phyloP scores from a whole-genome alignment of 1,284 basidiomycete genomes.

The Phylloporus sp. region DNA sequence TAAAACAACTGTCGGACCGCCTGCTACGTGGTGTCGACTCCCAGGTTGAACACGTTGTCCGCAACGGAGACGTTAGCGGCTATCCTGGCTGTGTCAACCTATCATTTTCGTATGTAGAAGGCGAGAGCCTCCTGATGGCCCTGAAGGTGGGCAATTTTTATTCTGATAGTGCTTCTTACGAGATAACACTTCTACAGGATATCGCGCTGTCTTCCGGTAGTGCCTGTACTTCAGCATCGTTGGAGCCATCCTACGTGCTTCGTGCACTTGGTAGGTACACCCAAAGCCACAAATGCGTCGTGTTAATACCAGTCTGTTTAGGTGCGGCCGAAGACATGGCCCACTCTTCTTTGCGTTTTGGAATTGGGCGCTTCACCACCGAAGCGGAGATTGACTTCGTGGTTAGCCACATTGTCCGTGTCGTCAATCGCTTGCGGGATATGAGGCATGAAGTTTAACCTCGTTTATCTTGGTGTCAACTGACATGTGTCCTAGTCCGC shows the following conservation, averaged over 20 bases:
- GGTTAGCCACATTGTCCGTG: constrained; percentile 84
- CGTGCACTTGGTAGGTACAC: constrained; percentile 79
- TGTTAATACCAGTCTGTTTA: constrained; percentile 33
- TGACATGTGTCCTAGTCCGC: constrained; percentile 56
- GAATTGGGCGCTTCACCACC: constrained; percentile 98
- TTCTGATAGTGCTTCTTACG: background rate
- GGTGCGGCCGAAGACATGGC: constrained; percentile 99
- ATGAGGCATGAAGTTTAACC: constrained; percentile 52
- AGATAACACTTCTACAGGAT: constrained; percentile 56
- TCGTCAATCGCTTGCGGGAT: constrained; percentile 77
- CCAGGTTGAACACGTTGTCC: constrained; percentile 87
- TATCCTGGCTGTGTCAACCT: constrained; percentile 95
- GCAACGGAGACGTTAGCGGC: constrained; percentile 91
- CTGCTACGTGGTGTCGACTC: constrained; percentile 84
- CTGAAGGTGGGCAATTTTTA: constrained; percentile 76
- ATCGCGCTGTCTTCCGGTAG: constrained; percentile 97
- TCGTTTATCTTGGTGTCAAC: constrained; percentile 8
- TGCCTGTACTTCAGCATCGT: constrained; percentile 97
- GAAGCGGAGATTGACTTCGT: constrained; percentile 98
- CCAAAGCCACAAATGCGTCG: background rate
- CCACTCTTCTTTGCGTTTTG: constrained; percentile 97
- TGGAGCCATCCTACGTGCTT: constrained; percentile 98
- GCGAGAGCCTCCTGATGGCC: constrained; percentile 97
- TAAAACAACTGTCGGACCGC: constrained; percentile 80
- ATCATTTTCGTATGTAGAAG: constrained; percentile 97